Conservation (phyloP, 371 early-diverging fungal genomes). For the Chytridium lagenaria region DNA sequence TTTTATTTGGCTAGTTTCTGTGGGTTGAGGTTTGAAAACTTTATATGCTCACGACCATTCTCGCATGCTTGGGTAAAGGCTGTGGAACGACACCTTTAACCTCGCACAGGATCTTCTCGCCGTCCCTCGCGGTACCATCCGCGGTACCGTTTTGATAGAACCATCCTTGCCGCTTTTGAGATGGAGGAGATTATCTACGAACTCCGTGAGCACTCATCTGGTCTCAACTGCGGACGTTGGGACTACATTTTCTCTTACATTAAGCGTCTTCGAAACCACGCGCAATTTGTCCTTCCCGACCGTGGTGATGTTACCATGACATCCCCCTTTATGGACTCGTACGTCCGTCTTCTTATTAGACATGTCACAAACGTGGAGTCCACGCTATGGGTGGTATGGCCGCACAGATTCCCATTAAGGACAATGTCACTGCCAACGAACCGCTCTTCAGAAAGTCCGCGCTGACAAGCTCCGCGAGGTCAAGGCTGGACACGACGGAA, state of each 20-base stretch:
- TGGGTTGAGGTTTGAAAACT: not conserved
- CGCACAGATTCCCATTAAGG: conserved; percentile 96
- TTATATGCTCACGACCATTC: not conserved
- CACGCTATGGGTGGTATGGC: conserved; percentile 99
- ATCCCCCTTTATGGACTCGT: conserved; percentile 95
- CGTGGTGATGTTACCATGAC: conserved; percentile 91
- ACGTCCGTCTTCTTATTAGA: conserved; percentile 92
- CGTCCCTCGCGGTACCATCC: conserved; percentile 93
- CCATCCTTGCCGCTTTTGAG: conserved; percentile 94
- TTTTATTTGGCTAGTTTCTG: no score
- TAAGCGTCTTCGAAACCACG: conserved; percentile 90
- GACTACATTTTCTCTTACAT: conserved; percentile 97
- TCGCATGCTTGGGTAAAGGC: conserved; percentile 49
- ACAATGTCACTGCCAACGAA: conserved; percentile 84
- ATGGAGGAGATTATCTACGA: conserved; percentile 99
- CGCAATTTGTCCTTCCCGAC: conserved; percentile 86
- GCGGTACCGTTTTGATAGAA: conserved; percentile 96
- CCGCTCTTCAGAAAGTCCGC: conserved; percentile 91
- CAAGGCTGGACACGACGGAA: conserved; percentile 92
- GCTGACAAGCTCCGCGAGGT: conserved; percentile 95
- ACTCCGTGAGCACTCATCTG: conserved; percentile 93
- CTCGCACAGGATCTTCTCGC: conserved; percentile 86
- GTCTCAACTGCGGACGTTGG: conserved; percentile 98
- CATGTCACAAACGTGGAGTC: conserved; percentile 95
- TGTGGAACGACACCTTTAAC: conserved; percentile 97